These are phyloP conservation scores for Pleurotus pulmonarius DNA, from an alignment of 768 basidiomycete genomes.

Conservation along the genomic window DNA sequence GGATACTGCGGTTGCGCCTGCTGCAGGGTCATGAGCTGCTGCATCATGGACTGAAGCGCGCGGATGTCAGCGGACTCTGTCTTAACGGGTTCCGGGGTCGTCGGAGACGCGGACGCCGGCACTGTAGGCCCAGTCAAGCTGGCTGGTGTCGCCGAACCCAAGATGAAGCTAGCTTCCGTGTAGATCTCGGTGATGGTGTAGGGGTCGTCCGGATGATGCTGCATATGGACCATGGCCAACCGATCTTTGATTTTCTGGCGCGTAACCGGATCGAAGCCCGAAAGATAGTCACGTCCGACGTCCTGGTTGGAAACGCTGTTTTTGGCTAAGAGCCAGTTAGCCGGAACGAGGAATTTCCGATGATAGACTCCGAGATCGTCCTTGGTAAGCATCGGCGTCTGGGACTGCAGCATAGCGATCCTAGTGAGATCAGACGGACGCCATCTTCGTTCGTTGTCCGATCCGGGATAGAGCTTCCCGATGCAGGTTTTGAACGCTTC, in stretches of 20 bases:
- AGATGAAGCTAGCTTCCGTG: slow-evolving; percentile 16
- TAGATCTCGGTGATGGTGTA: slow-evolving; percentile 16
- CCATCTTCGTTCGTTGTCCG: not conserved
- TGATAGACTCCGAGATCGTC: slow-evolving; percentile 17
- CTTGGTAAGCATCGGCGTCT: slow-evolving; percentile 12
- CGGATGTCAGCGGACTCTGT: slow-evolving; percentile 7
- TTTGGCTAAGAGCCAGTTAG: slow-evolving; percentile 15
- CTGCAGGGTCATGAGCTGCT: not conserved
- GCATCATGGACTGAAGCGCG: not conserved
- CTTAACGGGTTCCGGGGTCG: slow-evolving; percentile 16
- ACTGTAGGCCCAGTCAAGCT: slow-evolving; percentile 18
- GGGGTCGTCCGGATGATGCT: slow-evolving; percentile 21
- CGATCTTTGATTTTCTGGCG: slow-evolving; percentile 8
- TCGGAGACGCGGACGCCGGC: not conserved
- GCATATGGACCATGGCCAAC: slow-evolving; percentile 17
- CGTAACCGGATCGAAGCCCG: slow-evolving; percentile 10
- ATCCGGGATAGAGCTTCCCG: not conserved
- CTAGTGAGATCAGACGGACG: not conserved
- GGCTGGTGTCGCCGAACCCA: slow-evolving; percentile 11
- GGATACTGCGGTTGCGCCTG: not conserved
- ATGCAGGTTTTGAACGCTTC: not conserved
- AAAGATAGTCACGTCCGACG: slow-evolving; percentile 17
- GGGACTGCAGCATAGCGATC: not conserved
- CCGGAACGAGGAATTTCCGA: slow-evolving; percentile 15
- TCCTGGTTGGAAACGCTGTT: slow-evolving; percentile 15